Base-by-base conservation (phyloP, 2,329 filamentous ascomycete genomes). In the Nectriaceae sp. region DNA sequence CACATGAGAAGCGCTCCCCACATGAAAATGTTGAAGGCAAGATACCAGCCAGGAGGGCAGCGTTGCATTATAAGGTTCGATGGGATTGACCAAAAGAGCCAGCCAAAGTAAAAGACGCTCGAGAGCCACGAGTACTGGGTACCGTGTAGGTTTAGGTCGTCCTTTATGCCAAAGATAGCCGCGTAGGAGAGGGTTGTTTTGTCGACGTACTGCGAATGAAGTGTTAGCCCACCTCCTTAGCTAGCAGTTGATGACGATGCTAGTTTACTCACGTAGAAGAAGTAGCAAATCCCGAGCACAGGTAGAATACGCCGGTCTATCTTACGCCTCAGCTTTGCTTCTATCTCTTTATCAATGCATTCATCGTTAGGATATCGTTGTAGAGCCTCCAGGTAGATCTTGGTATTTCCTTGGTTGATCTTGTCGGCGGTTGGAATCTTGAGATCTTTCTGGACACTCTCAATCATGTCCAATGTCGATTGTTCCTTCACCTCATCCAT, bases 101-200 rank as follows among this genome's bases (percentile, higher is more conserved):
- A 69, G n/a, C 68, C 67, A 22, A 70, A 69, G 53, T 70, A 69
- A 55, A 70, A 70, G 44, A 54, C 58, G 36, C 65, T 66, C 3
- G 67, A 68, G 4, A 70, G 61, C 68, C 67, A 70, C 0, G 70
- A 79, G 57, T 86, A 87, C 52, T 85, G 70, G 0, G 75, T 74
- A 2, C 80, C 80, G n/a, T 74, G 69, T 1, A 87, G 70, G 13
- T 75, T 55, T 8, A 86, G 71, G 52, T 84, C 82, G 2, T 83
- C 74, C 19, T 74, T 72, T 50, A 88, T 79, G 2, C 82, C 82
- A 49, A 87, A 85, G 42, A 87, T 82, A 18, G 84, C 83, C 1
- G 84, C 83, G 54, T 85, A 87, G 1, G 76, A 81, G 60, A 44
- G n/a, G 24, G 2, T 16, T 37, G 15, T 29, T 2, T 31, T 6